These are phyloP conservation scores for Heliocybe sulcata DNA, from an alignment of 1,284 basidiomycete species.

Conservation along the genomic window DNA sequence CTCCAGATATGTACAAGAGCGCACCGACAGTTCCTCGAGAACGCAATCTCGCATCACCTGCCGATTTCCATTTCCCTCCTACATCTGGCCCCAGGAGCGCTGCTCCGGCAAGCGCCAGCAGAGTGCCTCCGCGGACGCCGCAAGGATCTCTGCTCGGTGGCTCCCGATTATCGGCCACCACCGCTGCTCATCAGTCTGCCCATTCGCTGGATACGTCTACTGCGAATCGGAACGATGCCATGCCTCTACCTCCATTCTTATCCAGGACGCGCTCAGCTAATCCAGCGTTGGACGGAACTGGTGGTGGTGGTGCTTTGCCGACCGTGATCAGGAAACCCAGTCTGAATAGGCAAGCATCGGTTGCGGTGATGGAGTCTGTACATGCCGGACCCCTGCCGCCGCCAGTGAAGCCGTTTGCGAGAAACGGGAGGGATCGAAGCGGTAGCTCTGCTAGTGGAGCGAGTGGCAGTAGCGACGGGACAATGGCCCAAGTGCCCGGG, in stretches of 20 bases:
- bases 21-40: constrained; percentile 14
- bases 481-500: constrained; percentile 39
- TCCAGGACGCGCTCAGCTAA: constrained; percentile 46
- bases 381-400: constrained; percentile 21
- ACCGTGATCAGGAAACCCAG: constrained; percentile 27
- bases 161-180: constrained; percentile 10
- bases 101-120: constrained; percentile 11
- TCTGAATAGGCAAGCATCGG: constrained; percentile 37
- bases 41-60: constrained; percentile 30
- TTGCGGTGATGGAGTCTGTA: constrained; percentile 35
- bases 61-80: constrained; percentile 33
- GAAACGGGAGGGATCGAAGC: constrained; percentile 33
- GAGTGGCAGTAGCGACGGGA: constrained; percentile 25
- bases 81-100: constrained; percentile 8
- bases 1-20: constrained; percentile 15
- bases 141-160: constrained; percentile 16
- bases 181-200: constrained; percentile 35
- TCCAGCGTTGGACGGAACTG: constrained; percentile 28
- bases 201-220: constrained; percentile 45
- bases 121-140: constrained; percentile 19
- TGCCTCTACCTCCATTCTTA: constrained; percentile 26
- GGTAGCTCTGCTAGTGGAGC: constrained; percentile 31
- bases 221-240: constrained; percentile 23
- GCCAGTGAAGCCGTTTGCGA: constrained; percentile 37
- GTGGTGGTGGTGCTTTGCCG: constrained; percentile 9